These are phyloP conservation scores for Paecilomyces sp. DNA, from an alignment of 2,329 filamentous ascomycete species.

Conservation along the genomic window DNA sequence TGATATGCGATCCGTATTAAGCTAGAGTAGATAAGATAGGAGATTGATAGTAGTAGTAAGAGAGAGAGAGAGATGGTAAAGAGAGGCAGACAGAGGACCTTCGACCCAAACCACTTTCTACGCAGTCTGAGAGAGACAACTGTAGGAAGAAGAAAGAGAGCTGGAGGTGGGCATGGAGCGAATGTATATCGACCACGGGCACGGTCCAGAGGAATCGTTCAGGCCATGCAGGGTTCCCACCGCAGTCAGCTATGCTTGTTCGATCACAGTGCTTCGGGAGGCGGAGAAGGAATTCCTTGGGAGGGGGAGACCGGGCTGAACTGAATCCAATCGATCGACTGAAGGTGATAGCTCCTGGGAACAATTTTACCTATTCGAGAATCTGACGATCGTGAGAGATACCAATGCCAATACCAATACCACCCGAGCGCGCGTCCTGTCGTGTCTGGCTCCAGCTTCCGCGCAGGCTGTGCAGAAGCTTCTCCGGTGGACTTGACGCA, in stretches of 20 bases:
- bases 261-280: conserved; percentile 8
- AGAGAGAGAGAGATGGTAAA: conserved; percentile 1
- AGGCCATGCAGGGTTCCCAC: background rate
- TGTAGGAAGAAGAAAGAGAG: background rate
- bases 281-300: conserved; percentile 1
- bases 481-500: conserved; percentile 3
- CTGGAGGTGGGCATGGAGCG: background rate
- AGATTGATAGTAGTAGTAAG: no score
- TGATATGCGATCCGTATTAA: background rate
- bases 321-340: background rate
- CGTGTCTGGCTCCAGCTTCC: conserved; percentile 5
- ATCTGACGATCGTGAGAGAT: background rate
- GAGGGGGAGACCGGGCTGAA: conserved; percentile 1
- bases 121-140: background rate
- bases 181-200: background rate
- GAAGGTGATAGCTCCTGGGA: background rate
- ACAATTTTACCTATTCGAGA: background rate
- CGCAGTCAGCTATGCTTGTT: conserved; percentile 15
- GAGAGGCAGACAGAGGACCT: background rate
- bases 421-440: conserved; percentile 2
- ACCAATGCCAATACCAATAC: no score
- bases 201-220: background rate
- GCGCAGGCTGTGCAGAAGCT: conserved; percentile 3
- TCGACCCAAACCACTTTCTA: background rate
- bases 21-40: background rate